Conservation (phyloP, 2,329 filamentous ascomycete species). For the Acephala macrosclerotiorum region DNA sequence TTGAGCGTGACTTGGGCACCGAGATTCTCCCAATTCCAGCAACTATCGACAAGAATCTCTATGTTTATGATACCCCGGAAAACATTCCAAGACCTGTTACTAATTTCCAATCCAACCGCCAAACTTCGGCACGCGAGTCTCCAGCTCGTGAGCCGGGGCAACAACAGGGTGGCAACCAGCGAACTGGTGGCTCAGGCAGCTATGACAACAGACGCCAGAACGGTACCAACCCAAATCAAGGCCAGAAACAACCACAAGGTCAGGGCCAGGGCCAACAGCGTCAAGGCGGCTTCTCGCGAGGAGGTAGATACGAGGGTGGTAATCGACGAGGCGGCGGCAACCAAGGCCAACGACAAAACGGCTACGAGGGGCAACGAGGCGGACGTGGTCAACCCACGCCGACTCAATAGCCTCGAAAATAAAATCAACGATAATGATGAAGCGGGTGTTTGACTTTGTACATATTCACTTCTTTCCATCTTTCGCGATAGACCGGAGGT, state of each 20-base stretch:
- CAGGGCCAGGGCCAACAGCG: conserved; percentile 41
- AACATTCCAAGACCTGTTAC: conserved; percentile 86
- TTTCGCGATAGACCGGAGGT: conserved; percentile 42
- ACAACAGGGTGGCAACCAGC: conserved; percentile 37
- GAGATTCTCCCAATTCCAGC: conserved; percentile 97
- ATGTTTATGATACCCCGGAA: conserved; percentile 97
- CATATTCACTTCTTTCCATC: conserved; percentile 42
- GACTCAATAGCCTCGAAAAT: conserved; percentile 38
- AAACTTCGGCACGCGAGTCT: conserved; percentile 25
- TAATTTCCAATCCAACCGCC: conserved; percentile 49
- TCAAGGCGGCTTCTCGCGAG: conserved; percentile 38
- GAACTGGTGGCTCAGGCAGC: conserved; percentile 32
- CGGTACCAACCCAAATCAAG: conserved; percentile 35
- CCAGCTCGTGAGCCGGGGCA: conserved; percentile 36
- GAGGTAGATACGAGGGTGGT: conserved; percentile 38
- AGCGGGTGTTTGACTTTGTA: conserved; percentile 41
- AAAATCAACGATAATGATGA: conserved; percentile 23
- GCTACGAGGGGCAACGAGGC: conserved; percentile 42
- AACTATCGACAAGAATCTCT: conserved; percentile 95
- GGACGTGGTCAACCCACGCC: conserved; percentile 42
- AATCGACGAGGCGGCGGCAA: conserved; percentile 39
- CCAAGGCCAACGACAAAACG: conserved; percentile 41
- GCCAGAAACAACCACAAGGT: conserved; percentile 37
- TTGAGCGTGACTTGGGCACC: conserved; percentile 95
- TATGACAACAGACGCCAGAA: conserved; percentile 41